Evolutionary conservation across 192 early-diverging fungal species (phyloP).

Genomic region (Chytriomyces sp.): DNA sequence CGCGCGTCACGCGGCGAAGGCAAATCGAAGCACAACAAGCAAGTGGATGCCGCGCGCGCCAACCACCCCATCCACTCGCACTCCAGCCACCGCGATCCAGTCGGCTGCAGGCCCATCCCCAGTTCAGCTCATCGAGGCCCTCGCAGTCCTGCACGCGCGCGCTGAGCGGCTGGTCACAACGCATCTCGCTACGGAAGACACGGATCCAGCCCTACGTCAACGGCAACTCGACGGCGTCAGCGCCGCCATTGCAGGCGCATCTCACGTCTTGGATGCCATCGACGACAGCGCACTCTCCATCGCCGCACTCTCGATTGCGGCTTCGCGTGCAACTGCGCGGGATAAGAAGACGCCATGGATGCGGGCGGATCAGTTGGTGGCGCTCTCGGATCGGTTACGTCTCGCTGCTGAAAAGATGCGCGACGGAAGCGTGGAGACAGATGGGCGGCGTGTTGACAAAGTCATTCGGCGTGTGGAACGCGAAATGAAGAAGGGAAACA

Average conservation of each 20-base stretch:
- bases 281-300: background rate
- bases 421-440: background rate
- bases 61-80: background rate
- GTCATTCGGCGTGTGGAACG: slow-evolving; percentile 10
- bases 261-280: slow-evolving; percentile 15
- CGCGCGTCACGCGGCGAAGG: background rate
- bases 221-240: slow-evolving; percentile 13
- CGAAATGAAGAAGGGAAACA: slow-evolving; percentile 28
- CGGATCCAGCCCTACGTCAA: background rate
- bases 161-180: background rate
- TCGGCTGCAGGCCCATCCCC: background rate
- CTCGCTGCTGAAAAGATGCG: slow-evolving; percentile 9
- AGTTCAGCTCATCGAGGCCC: background rate
- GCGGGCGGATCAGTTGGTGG: background rate
- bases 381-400: background rate
- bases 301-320: background rate
- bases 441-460: background rate
- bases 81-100: background rate
- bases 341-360: background rate
- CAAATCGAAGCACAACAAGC: background rate
- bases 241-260: slow-evolving; percentile 11
- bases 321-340: background rate
- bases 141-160: background rate
- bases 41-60: slow-evolving; percentile 6
- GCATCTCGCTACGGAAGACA: background rate